phyloP scores from a whole-genome alignment of 495 filamentous ascomycete species.

The Talaromyces liani region DNA sequence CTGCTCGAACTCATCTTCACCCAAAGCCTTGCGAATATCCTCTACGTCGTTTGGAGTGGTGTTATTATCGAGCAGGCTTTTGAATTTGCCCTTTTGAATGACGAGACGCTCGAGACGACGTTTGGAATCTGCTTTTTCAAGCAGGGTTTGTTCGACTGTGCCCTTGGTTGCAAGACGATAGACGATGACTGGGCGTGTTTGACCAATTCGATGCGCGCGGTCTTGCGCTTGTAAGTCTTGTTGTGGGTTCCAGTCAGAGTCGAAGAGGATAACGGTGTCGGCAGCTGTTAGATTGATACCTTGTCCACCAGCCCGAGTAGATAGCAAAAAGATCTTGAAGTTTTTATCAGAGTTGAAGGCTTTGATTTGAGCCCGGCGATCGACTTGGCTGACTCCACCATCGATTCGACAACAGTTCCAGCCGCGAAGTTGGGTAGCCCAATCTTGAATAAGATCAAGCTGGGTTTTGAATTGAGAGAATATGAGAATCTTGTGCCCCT shows the following conservation, averaged over 20 bases:
- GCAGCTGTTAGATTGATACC: conserved; percentile 81
- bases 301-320: conserved; percentile 86
- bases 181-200: conserved; percentile 86
- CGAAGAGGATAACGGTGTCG: conserved; percentile 68
- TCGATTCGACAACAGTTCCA: conserved; percentile 91
- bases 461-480: conserved; percentile 96
- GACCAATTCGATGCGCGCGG: conserved; percentile 88
- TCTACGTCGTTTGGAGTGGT: conserved; percentile 30
- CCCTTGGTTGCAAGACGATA: conserved; percentile 90
- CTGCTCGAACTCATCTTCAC: conserved; percentile 47
- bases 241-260: conserved; percentile 95
- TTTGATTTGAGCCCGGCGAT: conserved; percentile 76
- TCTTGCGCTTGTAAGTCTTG: conserved; percentile 96
- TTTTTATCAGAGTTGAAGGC: conserved; percentile 69
- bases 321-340: conserved; percentile 76
- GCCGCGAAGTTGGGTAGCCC: conserved; percentile 59
- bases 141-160: conserved; percentile 83
- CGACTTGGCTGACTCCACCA: conserved; percentile 71
- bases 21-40: conserved; percentile 38
- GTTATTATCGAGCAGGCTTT: conserved; percentile 41
- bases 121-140: conserved; percentile 87
- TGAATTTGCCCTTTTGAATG: conserved; percentile 82
- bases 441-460: conserved; percentile 84
- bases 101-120: conserved; percentile 90
- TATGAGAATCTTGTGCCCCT: conserved; percentile 84